These are phyloP conservation scores for Cupressus sempervirens DNA, from an alignment of 75 land plant genomes.

Conservation along the genomic window DNA sequence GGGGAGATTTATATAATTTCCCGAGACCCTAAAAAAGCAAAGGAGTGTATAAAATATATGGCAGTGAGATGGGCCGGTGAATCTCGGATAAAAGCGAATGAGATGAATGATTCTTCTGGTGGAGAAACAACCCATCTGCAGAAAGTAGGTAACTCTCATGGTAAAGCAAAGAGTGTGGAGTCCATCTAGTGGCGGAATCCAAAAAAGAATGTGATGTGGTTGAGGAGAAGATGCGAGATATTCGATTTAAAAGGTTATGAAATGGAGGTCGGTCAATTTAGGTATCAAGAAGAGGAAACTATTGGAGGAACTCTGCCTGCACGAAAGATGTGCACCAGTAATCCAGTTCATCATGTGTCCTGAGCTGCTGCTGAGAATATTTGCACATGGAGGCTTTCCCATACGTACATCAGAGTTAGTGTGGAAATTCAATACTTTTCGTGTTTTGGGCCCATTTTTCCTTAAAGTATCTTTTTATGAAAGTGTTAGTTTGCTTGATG, in stretches of 20 bases:
- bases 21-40: not conserved
- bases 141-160: not conserved
- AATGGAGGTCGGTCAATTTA: not conserved
- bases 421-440: too few relatives aligned
- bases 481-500: too few relatives aligned
- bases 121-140: too few relatives aligned
- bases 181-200: not conserved
- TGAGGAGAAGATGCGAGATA: not conserved
- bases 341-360: too few relatives aligned
- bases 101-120: too few relatives aligned
- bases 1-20: not conserved
- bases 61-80: not conserved
- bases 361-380: too few relatives aligned
- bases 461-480: too few relatives aligned
- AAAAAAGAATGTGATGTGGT: not conserved
- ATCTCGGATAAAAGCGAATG: not conserved
- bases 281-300: not conserved
- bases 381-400: too few relatives aligned
- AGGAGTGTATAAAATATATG: not conserved
- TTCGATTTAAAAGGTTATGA: not conserved
- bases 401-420: too few relatives aligned
- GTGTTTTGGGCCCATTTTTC: too few relatives aligned
- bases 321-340: too few relatives aligned
- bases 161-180: not conserved
- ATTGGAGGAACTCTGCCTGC: not conserved